A percentile compares a stretch with the other conserved stretches of the same genome.
Evolutionary conservation across 352 stramenopile species (phyloP).

Genomic region (Pythium monospermum): DNA sequence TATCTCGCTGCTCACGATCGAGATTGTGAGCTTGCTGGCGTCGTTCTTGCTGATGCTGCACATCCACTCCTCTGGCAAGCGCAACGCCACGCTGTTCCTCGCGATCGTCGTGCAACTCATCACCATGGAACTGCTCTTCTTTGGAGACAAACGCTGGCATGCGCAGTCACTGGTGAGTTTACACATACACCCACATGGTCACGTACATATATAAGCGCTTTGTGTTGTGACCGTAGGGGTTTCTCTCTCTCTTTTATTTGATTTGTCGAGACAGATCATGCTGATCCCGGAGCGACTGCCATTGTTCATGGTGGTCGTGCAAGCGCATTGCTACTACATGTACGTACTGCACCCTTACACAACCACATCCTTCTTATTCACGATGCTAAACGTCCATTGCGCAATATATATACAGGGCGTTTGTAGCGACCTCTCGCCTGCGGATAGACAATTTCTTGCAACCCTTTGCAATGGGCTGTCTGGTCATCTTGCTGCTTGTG

Average conservation of each 20-base stretch:
- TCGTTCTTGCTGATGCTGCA: slow-evolving; percentile 72
- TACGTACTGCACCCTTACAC: slow-evolving; percentile 13
- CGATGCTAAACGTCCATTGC: neutral
- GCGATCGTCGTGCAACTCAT: slow-evolving; percentile 44
- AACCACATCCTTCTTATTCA: neutral
- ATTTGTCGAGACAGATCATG: slow-evolving; percentile 10
- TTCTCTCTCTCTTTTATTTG: neutral
- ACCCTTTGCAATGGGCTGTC: slow-evolving; percentile 54
- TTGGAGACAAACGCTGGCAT: slow-evolving; percentile 58
- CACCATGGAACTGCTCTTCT: slow-evolving; percentile 64
- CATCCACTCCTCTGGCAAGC: slow-evolving; percentile 68
- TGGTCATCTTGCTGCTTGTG: slow-evolving; percentile 53
- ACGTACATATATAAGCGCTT: neutral
- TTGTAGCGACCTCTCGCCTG: slow-evolving; percentile 59
- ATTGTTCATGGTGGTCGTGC: slow-evolving; percentile 58
- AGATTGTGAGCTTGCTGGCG: slow-evolving; percentile 49
- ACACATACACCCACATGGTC: too few relatives aligned
- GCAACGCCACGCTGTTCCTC: slow-evolving; percentile 58
- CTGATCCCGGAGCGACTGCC: slow-evolving; percentile 26
- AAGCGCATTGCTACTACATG: slow-evolving; percentile 80
- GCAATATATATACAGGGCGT: slow-evolving; percentile 39
- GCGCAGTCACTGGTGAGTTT: slow-evolving; percentile 47
- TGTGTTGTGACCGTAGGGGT: neutral
- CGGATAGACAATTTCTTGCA: slow-evolving; percentile 73
- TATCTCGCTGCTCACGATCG: slow-evolving; percentile 58